Conservation (phyloP, 2,329 filamentous ascomycete genomes). For the Pseudovirgaria hyperparasitica region DNA sequence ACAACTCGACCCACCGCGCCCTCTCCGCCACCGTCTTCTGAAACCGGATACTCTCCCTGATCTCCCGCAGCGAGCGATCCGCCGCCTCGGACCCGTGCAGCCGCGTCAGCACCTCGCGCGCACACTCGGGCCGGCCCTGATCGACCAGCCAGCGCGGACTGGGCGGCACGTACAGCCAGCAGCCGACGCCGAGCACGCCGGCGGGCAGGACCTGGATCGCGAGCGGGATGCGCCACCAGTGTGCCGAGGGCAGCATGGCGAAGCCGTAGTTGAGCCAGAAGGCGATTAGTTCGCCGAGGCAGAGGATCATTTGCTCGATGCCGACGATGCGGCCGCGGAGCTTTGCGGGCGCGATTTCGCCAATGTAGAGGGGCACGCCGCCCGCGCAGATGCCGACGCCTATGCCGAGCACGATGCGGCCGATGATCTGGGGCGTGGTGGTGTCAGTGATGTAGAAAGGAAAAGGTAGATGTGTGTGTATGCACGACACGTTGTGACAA, state of each 20-base stretch:
- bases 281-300: slow-evolving; percentile 17
- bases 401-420: slow-evolving; percentile 35
- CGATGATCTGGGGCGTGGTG: too few species aligned
- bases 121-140: too few species aligned
- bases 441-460: too few species aligned
- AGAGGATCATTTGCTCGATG: slow-evolving; percentile 33
- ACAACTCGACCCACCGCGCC: too few species aligned
- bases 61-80: too few species aligned
- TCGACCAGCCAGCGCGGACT: too few species aligned
- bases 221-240: not conserved
- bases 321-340: slow-evolving; percentile 37
- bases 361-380: slow-evolving; percentile 35
- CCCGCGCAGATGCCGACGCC: slow-evolving; percentile 39
- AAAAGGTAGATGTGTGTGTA: too few species aligned
- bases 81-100: too few species aligned
- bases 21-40: too few species aligned
- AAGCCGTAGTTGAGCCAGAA: slow-evolving; percentile 19
- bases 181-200: slow-evolving; percentile 9
- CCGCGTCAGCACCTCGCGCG: too few species aligned
- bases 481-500: too few species aligned
- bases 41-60: too few species aligned
- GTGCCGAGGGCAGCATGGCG: slow-evolving; percentile 18
- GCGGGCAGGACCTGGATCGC: not conserved
- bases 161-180: slow-evolving; percentile 40
- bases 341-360: slow-evolving; percentile 37